phyloP scores from a whole-genome alignment of 1,284 basidiomycete species.

The Trichosporon inkin region DNA sequence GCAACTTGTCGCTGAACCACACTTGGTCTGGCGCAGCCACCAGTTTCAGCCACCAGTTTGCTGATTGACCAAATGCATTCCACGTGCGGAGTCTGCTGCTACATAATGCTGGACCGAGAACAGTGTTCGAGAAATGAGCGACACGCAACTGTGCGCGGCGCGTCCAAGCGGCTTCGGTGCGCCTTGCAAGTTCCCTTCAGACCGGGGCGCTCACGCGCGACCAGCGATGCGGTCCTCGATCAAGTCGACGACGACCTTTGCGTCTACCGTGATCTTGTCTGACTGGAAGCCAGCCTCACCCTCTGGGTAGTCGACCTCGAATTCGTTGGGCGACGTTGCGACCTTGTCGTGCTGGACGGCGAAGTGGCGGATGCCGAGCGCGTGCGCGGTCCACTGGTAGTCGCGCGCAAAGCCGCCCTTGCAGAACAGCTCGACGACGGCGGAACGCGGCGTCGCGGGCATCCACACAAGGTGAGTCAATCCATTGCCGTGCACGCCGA shows the following conservation, averaged over 20 bases:
- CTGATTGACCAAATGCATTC: too few species aligned
- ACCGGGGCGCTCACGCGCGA: constrained; percentile 33
- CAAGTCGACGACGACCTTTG: constrained; percentile 83
- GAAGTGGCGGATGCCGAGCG: constrained; percentile 49
- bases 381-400: constrained; percentile 51
- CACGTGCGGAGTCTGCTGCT: too few species aligned
- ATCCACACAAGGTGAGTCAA: constrained; percentile 55
- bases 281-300: constrained; percentile 61
- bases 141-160: too few species aligned
- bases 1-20: too few species aligned
- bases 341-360: constrained; percentile 50
- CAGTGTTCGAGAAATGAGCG: too few species aligned
- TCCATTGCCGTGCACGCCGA: constrained; percentile 74
- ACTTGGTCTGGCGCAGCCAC: too few species aligned
- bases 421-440: constrained; percentile 51
- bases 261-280: constrained; percentile 61
- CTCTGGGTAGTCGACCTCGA: constrained; percentile 62
- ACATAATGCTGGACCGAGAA: too few species aligned
- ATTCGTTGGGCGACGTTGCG: constrained; percentile 57
- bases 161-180: too few species aligned
- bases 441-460: constrained; percentile 47
- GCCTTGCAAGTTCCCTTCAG: too few species aligned
- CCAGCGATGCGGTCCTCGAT: constrained; percentile 79
- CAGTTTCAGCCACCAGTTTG: too few species aligned
- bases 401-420: constrained; percentile 49